Conservation (phyloP, 2,329 filamentous ascomycete genomes). For the Macrophomina phaseolina region DNA sequence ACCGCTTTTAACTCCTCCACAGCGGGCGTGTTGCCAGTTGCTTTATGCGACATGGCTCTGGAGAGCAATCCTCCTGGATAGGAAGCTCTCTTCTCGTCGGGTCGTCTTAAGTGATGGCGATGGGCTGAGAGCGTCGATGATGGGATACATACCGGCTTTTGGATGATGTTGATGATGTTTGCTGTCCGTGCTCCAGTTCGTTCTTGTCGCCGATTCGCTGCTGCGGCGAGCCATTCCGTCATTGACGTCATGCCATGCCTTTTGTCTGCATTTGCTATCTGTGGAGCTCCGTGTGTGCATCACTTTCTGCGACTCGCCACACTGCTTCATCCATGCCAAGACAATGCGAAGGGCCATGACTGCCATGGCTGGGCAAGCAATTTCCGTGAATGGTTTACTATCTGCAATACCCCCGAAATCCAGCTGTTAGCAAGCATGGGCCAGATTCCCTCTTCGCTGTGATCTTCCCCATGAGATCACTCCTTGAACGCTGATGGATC, state of each 20-base stretch:
- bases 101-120: slow-evolving; percentile 28
- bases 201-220: slow-evolving; percentile 1
- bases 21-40: slow-evolving; percentile 29
- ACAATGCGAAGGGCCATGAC: no score
- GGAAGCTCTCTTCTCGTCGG: slow-evolving; percentile 27
- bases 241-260: background rate
- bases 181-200: background rate
- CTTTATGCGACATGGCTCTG: slow-evolving; percentile 27
- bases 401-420: background rate
- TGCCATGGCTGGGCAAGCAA: background rate
- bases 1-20: slow-evolving; percentile 27
- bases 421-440: background rate
- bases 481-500: background rate
- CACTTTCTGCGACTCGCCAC: background rate
- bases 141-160: slow-evolving; percentile 24
- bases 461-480: no score
- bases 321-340: no score
- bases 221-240: background rate
- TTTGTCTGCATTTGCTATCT: background rate
- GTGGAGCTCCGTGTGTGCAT: background rate
- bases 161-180: background rate
- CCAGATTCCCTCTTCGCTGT: background rate
- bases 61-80: slow-evolving; percentile 29
- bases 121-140: slow-evolving; percentile 28
- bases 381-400: background rate